phyloP scores from a whole-genome alignment of 2,329 filamentous ascomycete genomes.

The Exophiala sideris region DNA sequence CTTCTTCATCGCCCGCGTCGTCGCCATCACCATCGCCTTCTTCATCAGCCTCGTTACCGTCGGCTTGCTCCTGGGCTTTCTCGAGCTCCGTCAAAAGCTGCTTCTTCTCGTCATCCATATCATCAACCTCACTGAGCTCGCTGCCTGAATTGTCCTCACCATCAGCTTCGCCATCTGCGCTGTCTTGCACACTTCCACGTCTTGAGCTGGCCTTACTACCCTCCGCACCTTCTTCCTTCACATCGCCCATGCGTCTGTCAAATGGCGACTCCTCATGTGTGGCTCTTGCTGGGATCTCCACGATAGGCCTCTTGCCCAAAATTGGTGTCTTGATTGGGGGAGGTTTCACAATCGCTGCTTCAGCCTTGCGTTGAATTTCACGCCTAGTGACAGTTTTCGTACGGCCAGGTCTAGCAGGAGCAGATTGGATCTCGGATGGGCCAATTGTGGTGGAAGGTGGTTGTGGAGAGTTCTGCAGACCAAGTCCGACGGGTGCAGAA shows the following conservation, averaged over 20 bases:
- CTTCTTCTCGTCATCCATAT: slow-evolving; percentile 53
- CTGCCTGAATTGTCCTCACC: slow-evolving; percentile 37
- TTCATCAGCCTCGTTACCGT: slow-evolving; percentile 29
- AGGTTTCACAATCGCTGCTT: slow-evolving; percentile 50
- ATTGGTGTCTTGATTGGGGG: slow-evolving; percentile 34
- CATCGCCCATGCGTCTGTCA: slow-evolving; percentile 49
- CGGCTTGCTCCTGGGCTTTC: slow-evolving; percentile 52
- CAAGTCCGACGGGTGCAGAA: slow-evolving; percentile 24
- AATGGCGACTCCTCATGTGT: slow-evolving; percentile 36
- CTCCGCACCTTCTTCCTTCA: slow-evolving; percentile 44
- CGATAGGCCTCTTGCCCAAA: slow-evolving; percentile 24
- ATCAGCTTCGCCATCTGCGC: slow-evolving; percentile 63
- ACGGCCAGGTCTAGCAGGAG: slow-evolving; percentile 33
- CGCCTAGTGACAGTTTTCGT: slow-evolving; percentile 59
- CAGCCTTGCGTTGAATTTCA: slow-evolving; percentile 58
- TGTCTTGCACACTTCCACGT: slow-evolving; percentile 61
- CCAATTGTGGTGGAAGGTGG: slow-evolving; percentile 3
- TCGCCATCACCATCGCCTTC: slow-evolving; percentile 36
- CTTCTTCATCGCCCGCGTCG: slow-evolving; percentile 26
- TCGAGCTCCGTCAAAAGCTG: slow-evolving; percentile 18
- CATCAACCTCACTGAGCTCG: slow-evolving; percentile 31
- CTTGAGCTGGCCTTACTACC: slow-evolving; percentile 49
- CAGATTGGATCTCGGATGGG: slow-evolving; percentile 15
- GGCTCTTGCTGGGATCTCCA: slow-evolving; percentile 26
- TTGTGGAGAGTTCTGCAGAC: slow-evolving; percentile 17